Evolutionary conservation across 805 yeast species (phyloP).

Genomic region (Yamadazyma paraphyllophila): DNA sequence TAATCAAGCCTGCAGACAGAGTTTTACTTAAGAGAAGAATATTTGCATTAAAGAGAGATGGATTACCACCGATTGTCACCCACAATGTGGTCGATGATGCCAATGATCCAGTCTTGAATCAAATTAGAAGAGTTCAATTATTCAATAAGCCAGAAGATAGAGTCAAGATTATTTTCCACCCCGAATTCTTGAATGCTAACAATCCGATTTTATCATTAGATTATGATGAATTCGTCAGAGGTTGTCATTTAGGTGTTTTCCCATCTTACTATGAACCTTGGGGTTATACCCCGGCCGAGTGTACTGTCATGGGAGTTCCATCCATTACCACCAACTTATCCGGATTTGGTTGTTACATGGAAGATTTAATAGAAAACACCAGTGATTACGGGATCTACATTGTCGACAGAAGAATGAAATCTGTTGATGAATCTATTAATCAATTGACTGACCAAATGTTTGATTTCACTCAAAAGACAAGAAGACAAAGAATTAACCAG

Average conservation of each 20-base stretch:
- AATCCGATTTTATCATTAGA: slow-evolving; percentile 92
- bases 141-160: slow-evolving; percentile 88
- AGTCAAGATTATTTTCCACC: slow-evolving; percentile 95
- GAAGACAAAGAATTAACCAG: slow-evolving; percentile 97
- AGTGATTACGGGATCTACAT: slow-evolving; percentile 95
- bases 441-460: slow-evolving; percentile 88
- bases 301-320: slow-evolving; percentile 99
- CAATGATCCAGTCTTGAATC: slow-evolving; percentile 85
- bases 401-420: slow-evolving; percentile 89
- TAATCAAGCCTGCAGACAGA: slow-evolving; percentile 82
- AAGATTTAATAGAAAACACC: slow-evolving; percentile 90
- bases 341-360: slow-evolving; percentile 99
- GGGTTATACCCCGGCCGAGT: slow-evolving; percentile 99
- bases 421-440: slow-evolving; percentile 89
- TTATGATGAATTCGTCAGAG: slow-evolving; percentile 96
- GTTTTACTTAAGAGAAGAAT: slow-evolving; percentile 89
- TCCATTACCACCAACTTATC: slow-evolving; percentile 93
- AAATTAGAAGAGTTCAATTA: slow-evolving; percentile 85
- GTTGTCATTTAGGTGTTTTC: slow-evolving; percentile 97
- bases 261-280: slow-evolving; percentile 99
- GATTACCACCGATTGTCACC: slow-evolving; percentile 92
- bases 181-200: slow-evolving; percentile 91
- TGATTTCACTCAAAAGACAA: slow-evolving; percentile 81
- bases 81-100: slow-evolving; percentile 95
- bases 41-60: slow-evolving; percentile 84